Conservation (phyloP, 192 early-diverging fungal genomes). For the Coemansia asiatica region DNA sequence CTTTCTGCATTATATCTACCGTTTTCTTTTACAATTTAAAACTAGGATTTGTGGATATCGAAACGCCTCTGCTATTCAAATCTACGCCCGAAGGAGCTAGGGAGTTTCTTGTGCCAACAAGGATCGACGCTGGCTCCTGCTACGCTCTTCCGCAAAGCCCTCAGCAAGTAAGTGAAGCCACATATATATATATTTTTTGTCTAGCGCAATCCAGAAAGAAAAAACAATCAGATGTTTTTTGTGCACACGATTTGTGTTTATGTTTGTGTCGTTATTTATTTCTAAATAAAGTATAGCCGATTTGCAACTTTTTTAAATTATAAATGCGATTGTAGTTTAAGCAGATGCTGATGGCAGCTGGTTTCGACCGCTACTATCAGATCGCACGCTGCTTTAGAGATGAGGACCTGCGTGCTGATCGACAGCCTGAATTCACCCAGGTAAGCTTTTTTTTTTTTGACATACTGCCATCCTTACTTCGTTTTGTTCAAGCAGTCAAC, state of each 20-base stretch:
- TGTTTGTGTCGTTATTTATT: too few relatives aligned
- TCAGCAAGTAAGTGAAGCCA: constrained; percentile 78
- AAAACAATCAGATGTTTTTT: background rate
- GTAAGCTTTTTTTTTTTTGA: constrained; percentile 33
- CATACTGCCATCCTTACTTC: too few relatives aligned
- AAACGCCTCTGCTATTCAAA: constrained; percentile 89
- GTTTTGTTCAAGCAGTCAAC: too few relatives aligned
- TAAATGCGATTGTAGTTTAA: constrained; percentile 68
- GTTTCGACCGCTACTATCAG: constrained; percentile 90
- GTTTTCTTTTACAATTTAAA: background rate
- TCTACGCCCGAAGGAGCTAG: constrained; percentile 91
- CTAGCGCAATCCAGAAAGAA: too few relatives aligned
- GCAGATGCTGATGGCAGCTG: constrained; percentile 88
- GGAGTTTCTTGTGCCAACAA: constrained; percentile 92
- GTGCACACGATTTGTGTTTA: background rate
- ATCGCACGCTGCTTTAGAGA: constrained; percentile 91
- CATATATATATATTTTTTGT: background rate
- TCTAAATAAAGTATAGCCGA: background rate
- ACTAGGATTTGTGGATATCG: constrained; percentile 83
- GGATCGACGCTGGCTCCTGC: constrained; percentile 63
- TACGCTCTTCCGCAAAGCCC: constrained; percentile 91
- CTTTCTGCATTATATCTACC: too few relatives aligned
- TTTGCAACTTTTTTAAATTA: constrained; percentile 1
- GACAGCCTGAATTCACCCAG: constrained; percentile 95
- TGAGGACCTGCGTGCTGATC: constrained; percentile 81